Evolutionary conservation across 768 basidiomycete genomes (phyloP), one percentile per base, ranked within the genome.

Genomic region (Mycena pura): DNA sequence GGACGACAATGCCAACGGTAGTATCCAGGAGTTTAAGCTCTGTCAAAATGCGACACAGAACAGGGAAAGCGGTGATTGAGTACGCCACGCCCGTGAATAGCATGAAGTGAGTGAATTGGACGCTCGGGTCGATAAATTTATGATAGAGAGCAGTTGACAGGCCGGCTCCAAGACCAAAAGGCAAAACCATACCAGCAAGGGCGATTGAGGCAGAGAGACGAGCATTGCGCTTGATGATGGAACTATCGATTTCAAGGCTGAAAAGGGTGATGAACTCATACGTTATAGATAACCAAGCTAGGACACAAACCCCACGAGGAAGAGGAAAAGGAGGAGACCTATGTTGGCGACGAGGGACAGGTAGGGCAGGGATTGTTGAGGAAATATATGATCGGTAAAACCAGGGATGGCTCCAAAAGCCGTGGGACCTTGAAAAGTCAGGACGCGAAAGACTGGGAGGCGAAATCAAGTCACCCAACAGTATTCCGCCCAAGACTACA

Each of bases 21-120:
- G 94, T 97, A 60, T 95, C 91, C 62, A 99, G 82, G 2, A 99
- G 79, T 74, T 95, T 95, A 55, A 96, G 85, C 71, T 97, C 95
- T 2, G 91, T 91, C 43, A 98, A 79, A 74, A 97, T 91, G 63
- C 95, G 83, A 73, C 91, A 93, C 7, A 95, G 79, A 2, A 95
- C 90, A 1, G 93, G 92, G 63, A 94, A 92, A 0, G 92, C 92
- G 0, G 92, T 93, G 68, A 94, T 94, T 32, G 61, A 62, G 28
- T 89, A 95, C 1, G 95, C 94, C 21, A 96, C 93, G 14, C 93
- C 95, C 10, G 92, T 88, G 75, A 99, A 98, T 34, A 99, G 86
- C 85, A 97, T 88, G 74, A 99, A 99, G 72, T 96, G 82, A 0
- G 92, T 89, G 73, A 95, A 96, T 51, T 87, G 81, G 47, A 89